These are phyloP conservation scores for Sporothrix schenckii DNA, from an alignment of 2,329 filamentous ascomycete genomes.

Conservation along the genomic window DNA sequence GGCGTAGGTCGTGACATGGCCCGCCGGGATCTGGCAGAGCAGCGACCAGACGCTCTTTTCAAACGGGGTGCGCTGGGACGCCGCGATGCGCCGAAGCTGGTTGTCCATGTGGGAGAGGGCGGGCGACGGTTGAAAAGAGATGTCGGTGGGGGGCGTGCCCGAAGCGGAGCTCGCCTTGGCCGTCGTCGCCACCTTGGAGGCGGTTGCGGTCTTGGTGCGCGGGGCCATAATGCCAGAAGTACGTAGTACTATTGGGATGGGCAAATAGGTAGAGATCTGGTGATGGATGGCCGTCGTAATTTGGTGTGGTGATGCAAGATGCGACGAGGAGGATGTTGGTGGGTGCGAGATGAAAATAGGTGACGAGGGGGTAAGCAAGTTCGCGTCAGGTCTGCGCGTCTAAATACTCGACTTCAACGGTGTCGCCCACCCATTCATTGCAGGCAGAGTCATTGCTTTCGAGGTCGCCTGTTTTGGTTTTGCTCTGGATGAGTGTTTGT, in stretches of 20 bases:
- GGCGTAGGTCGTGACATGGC: slow-evolving; percentile 77
- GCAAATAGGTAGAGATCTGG: not conserved
- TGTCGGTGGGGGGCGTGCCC: not conserved
- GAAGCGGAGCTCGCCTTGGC: not conserved
- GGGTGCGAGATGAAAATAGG: not conserved
- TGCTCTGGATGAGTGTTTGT: not conserved
- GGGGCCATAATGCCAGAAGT: not conserved
- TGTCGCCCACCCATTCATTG: not conserved
- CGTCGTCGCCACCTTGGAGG: not conserved
- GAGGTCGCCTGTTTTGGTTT: not conserved
- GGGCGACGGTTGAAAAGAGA: not conserved
- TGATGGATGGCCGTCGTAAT: no score
- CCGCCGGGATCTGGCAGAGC: slow-evolving; percentile 75
- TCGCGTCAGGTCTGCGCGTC: not conserved
- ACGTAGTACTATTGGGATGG: no score
- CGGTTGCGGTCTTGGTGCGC: not conserved
- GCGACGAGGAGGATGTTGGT: not conserved
- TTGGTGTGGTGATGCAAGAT: not conserved
- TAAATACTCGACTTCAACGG: slow-evolving; percentile 4
- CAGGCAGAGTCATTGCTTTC: slow-evolving; percentile 17
- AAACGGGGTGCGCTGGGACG: slow-evolving; percentile 54
- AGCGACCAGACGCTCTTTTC: slow-evolving; percentile 69
- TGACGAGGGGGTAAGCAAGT: no score
- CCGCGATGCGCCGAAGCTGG: slow-evolving; percentile 52
- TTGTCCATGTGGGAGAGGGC: slow-evolving; percentile 41